Percentiles rank a stretch among this genome's conserved stretches.
phyloP scores from a whole-genome alignment of 2,329 filamentous ascomycete genomes.

The Neonectria ditissima region DNA sequence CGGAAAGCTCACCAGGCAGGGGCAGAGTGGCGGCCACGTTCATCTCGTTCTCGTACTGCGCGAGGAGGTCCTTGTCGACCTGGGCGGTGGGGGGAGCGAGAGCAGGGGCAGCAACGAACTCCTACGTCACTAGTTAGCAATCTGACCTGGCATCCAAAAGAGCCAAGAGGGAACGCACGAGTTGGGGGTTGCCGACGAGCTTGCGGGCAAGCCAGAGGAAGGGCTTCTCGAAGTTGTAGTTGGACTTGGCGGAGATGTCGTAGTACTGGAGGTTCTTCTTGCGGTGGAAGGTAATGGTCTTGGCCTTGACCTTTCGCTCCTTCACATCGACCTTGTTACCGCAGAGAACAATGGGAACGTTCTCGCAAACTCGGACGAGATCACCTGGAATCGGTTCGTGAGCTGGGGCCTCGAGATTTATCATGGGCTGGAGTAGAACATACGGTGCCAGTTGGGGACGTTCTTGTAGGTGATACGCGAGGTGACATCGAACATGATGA shows the following conservation, averaged over 20 bases:
- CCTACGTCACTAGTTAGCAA: constrained; percentile 64
- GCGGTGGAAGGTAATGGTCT: constrained; percentile 99
- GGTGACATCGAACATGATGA: constrained; percentile 99
- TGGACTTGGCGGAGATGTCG: constrained; percentile 99
- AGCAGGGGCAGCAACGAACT: constrained; percentile 95
- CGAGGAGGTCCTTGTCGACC: constrained; percentile 86
- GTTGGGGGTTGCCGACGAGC: constrained; percentile 87
- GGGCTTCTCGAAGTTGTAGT: constrained; percentile 99
- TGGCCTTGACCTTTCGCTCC: constrained; percentile 99
- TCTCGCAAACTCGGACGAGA: constrained; percentile 98
- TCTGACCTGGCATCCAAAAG: too few relatives aligned
- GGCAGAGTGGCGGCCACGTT: constrained; percentile 81
- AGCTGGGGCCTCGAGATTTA: constrained; percentile 23
- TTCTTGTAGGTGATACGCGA: constrained; percentile 99
- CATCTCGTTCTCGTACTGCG: constrained; percentile 92
- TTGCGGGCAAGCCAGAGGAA: constrained; percentile 99
- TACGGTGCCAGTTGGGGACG: constrained; percentile 99
- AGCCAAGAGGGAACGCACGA: constrained; percentile 31
- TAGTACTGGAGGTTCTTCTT: constrained; percentile 99
- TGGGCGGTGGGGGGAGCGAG: constrained; percentile 92
- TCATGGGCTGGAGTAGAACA: constrained; percentile 54
- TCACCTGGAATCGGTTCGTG: constrained; percentile 72
- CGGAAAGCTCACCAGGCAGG: constrained; percentile 94
- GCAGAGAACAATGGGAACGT: constrained; percentile 97
- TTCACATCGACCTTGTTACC: constrained; percentile 99